Evolutionary conservation across 768 basidiomycete species (phyloP).

Genomic region (Tulasnella sp.): DNA sequence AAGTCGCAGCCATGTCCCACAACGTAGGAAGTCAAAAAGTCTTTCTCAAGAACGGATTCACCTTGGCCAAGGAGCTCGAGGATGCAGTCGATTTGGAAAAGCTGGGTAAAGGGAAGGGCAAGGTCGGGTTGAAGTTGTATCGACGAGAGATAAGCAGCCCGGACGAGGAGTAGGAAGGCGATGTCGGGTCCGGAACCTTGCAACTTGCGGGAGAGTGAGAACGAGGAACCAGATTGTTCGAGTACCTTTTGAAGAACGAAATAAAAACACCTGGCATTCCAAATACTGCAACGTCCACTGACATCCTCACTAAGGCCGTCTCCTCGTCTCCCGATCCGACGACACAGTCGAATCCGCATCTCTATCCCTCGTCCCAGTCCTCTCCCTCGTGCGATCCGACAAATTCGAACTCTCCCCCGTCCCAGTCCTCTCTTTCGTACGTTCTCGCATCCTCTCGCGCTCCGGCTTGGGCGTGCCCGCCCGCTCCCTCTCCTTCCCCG

Average conservation of each 20-base stretch:
- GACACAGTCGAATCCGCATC: neutral
- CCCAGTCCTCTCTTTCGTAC: neutral
- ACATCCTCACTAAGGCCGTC: neutral
- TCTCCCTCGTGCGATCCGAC: slow-evolving; percentile 4
- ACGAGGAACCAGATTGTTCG: neutral
- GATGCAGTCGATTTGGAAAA: slow-evolving; percentile 30
- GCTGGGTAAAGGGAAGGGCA: slow-evolving; percentile 6
- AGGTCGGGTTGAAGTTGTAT: neutral
- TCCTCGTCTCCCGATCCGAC: neutral
- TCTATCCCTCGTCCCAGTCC: neutral
- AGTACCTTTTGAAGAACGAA: neutral
- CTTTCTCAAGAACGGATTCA: slow-evolving; percentile 61
- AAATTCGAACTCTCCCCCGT: neutral
- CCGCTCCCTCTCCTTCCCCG: neutral
- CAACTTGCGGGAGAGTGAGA: no score
- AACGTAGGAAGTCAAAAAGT: slow-evolving; percentile 57
- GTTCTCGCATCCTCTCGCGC: neutral
- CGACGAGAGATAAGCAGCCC: neutral
- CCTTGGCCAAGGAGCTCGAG: slow-evolving; percentile 34
- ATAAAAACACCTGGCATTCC: neutral
- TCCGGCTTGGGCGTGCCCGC: neutral
- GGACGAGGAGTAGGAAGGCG: neutral
- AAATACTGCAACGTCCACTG: neutral
- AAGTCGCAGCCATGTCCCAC: slow-evolving; percentile 40
- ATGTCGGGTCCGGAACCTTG: neutral